Percentiles rank a stretch among this genome's conserved stretches.
These are phyloP conservation scores for Aspergillus coremiiformis DNA, from an alignment of 495 filamentous ascomycete genomes.

Conservation along the genomic window DNA sequence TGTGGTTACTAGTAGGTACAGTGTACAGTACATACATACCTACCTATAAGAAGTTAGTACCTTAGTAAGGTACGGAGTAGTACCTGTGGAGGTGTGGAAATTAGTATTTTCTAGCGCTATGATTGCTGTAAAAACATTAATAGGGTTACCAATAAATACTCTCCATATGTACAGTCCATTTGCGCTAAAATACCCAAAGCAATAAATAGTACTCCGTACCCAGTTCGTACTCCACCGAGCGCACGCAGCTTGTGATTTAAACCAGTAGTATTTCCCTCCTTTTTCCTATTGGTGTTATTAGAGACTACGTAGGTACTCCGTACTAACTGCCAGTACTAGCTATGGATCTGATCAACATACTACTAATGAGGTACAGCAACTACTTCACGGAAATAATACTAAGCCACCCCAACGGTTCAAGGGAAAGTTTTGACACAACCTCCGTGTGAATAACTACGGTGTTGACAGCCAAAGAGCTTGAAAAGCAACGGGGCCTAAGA, in stretches of 20 bases:
- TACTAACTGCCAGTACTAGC: too few species aligned
- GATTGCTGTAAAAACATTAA: neutral
- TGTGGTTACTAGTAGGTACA: too few species aligned
- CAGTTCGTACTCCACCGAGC: neutral
- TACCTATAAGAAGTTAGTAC: too few species aligned
- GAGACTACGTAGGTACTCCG: too few species aligned
- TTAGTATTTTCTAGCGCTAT: neutral
- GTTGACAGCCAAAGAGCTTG: conserved; percentile 4
- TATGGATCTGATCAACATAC: too few species aligned
- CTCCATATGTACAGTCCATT: conserved; percentile 1
- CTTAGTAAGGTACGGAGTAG: too few species aligned
- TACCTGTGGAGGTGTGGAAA: neutral
- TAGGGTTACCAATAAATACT: conserved; percentile 2
- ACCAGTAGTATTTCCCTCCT: neutral
- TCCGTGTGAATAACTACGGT: conserved; percentile 1
- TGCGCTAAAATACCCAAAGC: neutral
- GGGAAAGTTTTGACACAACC: neutral
- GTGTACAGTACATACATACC: too few species aligned
- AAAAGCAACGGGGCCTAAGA: neutral
- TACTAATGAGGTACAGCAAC: too few species aligned
- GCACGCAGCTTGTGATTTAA: neutral
- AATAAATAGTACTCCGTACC: neutral
- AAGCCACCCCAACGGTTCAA: conserved; percentile 1
- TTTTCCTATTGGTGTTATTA: too few species aligned
- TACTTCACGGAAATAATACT: neutral